Evolutionary conservation across 1,139 yeast genomes (phyloP).

Genomic region (Debaryomycetaceae sp.): DNA sequence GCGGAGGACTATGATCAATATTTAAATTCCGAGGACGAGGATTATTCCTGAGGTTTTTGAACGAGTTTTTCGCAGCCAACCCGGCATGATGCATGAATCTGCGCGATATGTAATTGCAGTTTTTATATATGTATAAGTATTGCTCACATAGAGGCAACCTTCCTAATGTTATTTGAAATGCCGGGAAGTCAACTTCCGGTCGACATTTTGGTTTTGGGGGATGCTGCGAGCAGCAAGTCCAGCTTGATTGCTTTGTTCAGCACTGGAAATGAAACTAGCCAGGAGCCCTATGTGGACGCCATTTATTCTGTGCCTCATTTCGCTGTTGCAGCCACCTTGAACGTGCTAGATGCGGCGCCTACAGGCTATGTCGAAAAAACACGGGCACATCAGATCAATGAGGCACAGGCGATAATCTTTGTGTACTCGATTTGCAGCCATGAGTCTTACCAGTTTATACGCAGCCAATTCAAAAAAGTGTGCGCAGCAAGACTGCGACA

Average conservation of each 20-base stretch:
- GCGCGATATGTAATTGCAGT: too few species aligned
- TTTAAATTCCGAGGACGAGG: conserved; percentile 53
- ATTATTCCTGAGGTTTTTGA: conserved; percentile 10
- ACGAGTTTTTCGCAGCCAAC: not conserved
- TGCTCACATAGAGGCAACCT: too few species aligned
- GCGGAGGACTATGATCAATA: conserved; percentile 82
- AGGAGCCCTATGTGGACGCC: too few species aligned
- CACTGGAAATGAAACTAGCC: conserved; percentile 12
- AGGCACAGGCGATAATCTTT: conserved; percentile 20
- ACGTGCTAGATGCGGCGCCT: conserved; percentile 17
- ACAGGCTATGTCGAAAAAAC: conserved; percentile 19
- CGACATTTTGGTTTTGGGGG: conserved; percentile 26
- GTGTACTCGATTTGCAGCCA: conserved; percentile 20
- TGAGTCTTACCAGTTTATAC: conserved; percentile 18
- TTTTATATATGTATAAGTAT: too few species aligned
- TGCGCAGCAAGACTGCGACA: conserved; percentile 9
- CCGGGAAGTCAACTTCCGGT: too few species aligned
- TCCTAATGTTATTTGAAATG: too few species aligned
- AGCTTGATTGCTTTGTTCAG: conserved; percentile 17
- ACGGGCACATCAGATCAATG: conserved; percentile 17
- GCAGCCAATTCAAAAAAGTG: conserved; percentile 16
- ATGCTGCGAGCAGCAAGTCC: conserved; percentile 20
- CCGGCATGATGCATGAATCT: not conserved
- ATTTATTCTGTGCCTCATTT: too few species aligned
- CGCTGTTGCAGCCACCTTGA: too few species aligned